Percentiles rank a stretch among this genome's conserved stretches.
phyloP scores from a whole-genome alignment of 1,139 yeast species.

The Geotrichum cucujoidarum region DNA sequence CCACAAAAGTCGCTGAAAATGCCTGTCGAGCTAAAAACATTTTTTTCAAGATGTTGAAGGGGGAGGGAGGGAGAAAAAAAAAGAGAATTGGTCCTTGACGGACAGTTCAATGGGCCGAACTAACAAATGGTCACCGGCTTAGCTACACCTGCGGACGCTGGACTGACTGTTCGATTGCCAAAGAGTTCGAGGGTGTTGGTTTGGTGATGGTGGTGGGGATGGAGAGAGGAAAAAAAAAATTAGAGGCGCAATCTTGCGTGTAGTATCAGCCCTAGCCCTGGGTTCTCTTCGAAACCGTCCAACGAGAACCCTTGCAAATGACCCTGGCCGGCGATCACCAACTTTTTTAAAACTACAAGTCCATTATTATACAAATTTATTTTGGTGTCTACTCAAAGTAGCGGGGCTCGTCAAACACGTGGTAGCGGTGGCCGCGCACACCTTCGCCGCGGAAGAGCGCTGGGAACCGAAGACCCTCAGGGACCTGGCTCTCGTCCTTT shows the following conservation, averaged over 20 bases:
- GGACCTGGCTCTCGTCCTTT: constrained; percentile 53
- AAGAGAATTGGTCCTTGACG: background rate
- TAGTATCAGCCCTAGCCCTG: background rate
- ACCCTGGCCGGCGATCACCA: too few species aligned
- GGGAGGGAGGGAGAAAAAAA: background rate
- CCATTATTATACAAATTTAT: too few species aligned
- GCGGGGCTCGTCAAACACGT: constrained; percentile 84
- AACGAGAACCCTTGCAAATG: too few species aligned
- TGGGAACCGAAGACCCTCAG: constrained; percentile 71
- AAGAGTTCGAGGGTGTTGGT: too few species aligned
- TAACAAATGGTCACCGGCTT: too few species aligned
- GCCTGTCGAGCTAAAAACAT: constrained; percentile 15
- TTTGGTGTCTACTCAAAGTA: constrained; percentile 65
- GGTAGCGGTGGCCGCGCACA: constrained; percentile 87
- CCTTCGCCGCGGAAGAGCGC: constrained; percentile 85
- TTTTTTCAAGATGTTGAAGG: background rate
- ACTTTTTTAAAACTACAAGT: too few species aligned
- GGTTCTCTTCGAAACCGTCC: too few species aligned
- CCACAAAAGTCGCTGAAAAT: constrained; percentile 15
- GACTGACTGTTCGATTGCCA: too few species aligned
- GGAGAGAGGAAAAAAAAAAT: background rate
- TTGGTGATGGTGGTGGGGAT: background rate
- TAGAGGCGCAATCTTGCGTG: background rate
- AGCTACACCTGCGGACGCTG: too few species aligned
- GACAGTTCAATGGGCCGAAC: too few species aligned